Base-by-base conservation (phyloP, 331 rosid species). In the Cydonia oblonga region DNA sequence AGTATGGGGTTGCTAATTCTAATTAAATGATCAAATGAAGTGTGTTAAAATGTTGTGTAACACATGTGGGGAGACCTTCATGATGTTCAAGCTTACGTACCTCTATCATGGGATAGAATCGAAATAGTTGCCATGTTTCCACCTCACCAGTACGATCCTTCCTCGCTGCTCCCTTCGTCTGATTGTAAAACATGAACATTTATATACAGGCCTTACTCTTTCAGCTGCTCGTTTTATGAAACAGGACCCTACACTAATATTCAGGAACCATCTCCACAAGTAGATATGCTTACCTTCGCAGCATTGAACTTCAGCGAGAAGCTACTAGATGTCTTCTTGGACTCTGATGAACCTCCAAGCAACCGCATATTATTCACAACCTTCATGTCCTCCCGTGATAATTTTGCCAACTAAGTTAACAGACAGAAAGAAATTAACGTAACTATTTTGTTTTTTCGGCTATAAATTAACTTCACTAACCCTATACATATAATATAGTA, bases 71-170 rank as follows among this genome's bases (percentile, higher is more conserved):
- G 19, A 22, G 52, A 42, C 49, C 49, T 42, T 42, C 29, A 30
- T 30, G 13, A 69, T 29, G 51, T 53, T 30, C 51, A 53, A 56
- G 54, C 66, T 4, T 23, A 16, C 35, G 14, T 81, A 91, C 98
- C 98, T 93, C 98, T 73, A 93, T 1, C 83, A 93, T 40, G 73
- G 98, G 98, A 75, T 75, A 93, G 87, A 93, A 93, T 72, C 98
- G 87, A 72, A 80, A 88, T 26, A 93, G 80, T 72, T 90, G 95
- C 98, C 97, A 93, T 16, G 96, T 81, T 89, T 93, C 97, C 79
- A 84, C 90, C 70, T 86, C 92, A 20, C 82, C 87, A 51, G 76
- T 65, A 28, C 97, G 92, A 76, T 93, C 96, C 78, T 89, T 91
- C 68, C 98, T 88, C 16, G 92, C 81, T 52, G 96, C 97, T 20